Evolutionary conservation across 306 rosid species (phyloP).

Genomic region (Cyclanthera cordifolia): DNA sequence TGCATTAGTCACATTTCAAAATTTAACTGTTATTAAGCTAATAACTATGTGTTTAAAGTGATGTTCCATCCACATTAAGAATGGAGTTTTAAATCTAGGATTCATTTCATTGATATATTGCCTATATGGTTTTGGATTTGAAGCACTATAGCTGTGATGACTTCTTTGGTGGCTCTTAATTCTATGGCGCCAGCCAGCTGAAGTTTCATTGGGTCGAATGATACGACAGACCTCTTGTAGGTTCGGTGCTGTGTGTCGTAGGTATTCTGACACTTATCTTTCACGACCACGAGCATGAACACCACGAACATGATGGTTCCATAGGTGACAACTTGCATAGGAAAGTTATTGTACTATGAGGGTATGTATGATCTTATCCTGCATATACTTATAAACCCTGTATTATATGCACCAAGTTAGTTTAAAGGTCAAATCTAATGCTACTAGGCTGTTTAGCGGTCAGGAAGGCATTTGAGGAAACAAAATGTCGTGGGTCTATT

Average conservation of each 20-base stretch:
- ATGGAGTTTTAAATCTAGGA: background rate
- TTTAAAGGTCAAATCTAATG: background rate
- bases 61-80: background rate
- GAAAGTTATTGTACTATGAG: conserved; percentile 48
- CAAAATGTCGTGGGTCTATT: too few relatives aligned
- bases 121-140: conserved; percentile 20
- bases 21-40: background rate
- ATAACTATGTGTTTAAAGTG: background rate
- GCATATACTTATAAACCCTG: background rate
- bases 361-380: background rate
- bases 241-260: conserved; percentile 71
- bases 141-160: conserved; percentile 96
- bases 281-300: conserved; percentile 52
- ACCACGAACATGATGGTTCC: conserved; percentile 35
- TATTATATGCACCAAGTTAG: conserved; percentile 1
- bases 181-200: conserved; percentile 92
- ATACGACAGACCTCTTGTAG: conserved; percentile 88
- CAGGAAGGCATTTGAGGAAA: too few relatives aligned
- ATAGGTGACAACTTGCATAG: conserved; percentile 51
- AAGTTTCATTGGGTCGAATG: conserved; percentile 98
- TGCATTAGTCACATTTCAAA: background rate
- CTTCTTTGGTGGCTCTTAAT: conserved; percentile 91
- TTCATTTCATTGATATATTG: background rate
- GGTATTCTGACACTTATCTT: conserved; percentile 77
- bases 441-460: too few relatives aligned